A percentile compares a stretch with the other conserved stretches of the same genome.
These are phyloP conservation scores for Zygosaccharomyces pseudobailii DNA, from an alignment of 1,139 yeast species.

Conservation along the genomic window DNA sequence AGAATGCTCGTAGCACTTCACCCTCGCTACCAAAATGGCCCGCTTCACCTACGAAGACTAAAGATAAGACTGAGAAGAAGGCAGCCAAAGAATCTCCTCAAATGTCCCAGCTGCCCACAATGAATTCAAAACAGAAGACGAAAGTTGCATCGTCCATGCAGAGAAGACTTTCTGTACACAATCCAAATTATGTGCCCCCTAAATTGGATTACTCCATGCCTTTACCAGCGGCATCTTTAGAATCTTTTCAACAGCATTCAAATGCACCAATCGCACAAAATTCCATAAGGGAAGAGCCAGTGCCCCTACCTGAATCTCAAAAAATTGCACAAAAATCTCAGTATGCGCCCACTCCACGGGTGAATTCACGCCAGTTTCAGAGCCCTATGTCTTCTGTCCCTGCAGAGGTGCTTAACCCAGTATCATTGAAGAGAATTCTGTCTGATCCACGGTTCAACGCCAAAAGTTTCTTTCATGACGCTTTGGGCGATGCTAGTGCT, in stretches of 20 bases:
- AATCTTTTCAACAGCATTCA: not conserved
- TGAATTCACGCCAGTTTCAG: not conserved
- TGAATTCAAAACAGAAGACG: constrained; percentile 36
- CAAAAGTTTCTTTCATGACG: constrained; percentile 47
- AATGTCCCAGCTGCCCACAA: constrained; percentile 30
- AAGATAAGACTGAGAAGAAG: constrained; percentile 12
- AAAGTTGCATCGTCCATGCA: constrained; percentile 41
- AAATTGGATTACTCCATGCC: constrained; percentile 31
- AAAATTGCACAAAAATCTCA: not conserved
- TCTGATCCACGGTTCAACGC: constrained; percentile 43
- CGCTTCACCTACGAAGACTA: constrained; percentile 15
- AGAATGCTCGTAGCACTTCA: constrained; percentile 16
- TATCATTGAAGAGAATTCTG: constrained; percentile 25
- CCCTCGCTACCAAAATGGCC: constrained; percentile 16
- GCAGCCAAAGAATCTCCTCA: constrained; percentile 27
- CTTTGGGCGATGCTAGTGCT: constrained; percentile 63
- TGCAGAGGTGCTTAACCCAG: constrained; percentile 18
- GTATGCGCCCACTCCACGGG: not conserved
- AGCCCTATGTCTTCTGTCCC: constrained; percentile 2
- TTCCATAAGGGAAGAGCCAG: not conserved
- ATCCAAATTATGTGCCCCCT: constrained; percentile 30
- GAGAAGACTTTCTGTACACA: constrained; percentile 38
- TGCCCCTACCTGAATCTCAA: not conserved
- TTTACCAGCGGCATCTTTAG: constrained; percentile 17
- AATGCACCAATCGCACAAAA: not conserved